Conservation (phyloP, 305 asterid species). For the Euphrasia arctica region DNA sequence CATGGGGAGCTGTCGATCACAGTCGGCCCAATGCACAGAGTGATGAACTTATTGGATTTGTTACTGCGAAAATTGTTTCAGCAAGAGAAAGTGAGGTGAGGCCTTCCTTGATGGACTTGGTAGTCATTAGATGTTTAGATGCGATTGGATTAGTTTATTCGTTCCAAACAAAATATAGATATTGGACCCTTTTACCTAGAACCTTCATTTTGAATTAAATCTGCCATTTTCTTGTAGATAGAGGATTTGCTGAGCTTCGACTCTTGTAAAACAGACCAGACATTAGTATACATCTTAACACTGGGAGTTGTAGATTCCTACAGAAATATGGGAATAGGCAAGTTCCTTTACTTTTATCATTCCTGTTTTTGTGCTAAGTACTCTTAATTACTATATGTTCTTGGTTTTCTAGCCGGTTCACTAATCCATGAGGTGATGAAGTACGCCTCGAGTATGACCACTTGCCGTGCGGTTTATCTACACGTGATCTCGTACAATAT, state of each 20-base stretch:
- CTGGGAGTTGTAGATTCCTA: constrained; percentile 86
- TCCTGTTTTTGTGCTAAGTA: constrained; percentile 22
- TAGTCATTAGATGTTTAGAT: not conserved
- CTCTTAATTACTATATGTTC: constrained; percentile 3
- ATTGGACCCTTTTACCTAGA: too few relatives aligned
- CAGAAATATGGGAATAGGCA: constrained; percentile 86
- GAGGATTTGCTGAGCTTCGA: constrained; percentile 77
- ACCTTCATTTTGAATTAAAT: not conserved
- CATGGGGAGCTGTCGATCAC: constrained; percentile 99
- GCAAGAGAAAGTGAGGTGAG: constrained; percentile 91
- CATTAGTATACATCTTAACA: constrained; percentile 78
- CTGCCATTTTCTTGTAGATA: constrained; percentile 44
- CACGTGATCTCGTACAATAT: constrained; percentile 94
- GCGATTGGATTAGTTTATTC: not conserved
- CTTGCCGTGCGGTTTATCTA: constrained; percentile 84
- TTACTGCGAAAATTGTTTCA: constrained; percentile 69
- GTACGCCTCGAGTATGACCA: constrained; percentile 64
- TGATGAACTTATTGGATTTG: constrained; percentile 91
- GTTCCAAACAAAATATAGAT: too few relatives aligned
- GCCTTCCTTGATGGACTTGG: constrained; percentile 26
- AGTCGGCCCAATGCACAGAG: constrained; percentile 57
- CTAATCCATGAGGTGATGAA: constrained; percentile 71
- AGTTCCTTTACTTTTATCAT: constrained; percentile 23
- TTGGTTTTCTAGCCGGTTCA: constrained; percentile 66
- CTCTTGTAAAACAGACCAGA: constrained; percentile 63